Conservation (phyloP, 495 filamentous ascomycete species). For the Daldinia decipiens region DNA sequence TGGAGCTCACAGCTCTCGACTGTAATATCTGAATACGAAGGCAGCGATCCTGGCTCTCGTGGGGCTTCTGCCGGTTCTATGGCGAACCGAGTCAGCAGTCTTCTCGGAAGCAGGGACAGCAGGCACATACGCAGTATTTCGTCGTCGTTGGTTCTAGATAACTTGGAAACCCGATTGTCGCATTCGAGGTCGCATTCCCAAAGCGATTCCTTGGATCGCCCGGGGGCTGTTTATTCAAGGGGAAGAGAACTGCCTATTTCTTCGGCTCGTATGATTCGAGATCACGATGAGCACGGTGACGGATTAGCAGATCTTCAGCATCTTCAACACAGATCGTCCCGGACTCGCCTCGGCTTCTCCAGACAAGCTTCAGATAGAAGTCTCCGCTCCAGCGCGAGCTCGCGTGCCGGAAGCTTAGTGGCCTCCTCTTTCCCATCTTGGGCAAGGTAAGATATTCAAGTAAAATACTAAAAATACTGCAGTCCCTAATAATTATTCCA, state of each 20-base stretch:
- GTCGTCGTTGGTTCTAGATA: conserved; percentile 55
- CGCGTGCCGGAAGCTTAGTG: conserved; percentile 65
- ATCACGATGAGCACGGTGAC: conserved; percentile 67
- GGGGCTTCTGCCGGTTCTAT: conserved; percentile 56
- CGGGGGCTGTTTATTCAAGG: conserved; percentile 50
- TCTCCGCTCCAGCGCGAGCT: conserved; percentile 59
- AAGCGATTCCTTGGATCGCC: conserved; percentile 55
- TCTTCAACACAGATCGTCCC: conserved; percentile 55
- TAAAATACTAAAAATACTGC: neutral
- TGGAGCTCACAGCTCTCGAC: conserved; percentile 82
- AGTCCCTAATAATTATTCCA: conserved; percentile 31
- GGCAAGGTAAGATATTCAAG: conserved; percentile 59
- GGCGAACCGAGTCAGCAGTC: conserved; percentile 52
- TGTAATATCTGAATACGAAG: conserved; percentile 72
- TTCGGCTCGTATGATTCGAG: conserved; percentile 53
- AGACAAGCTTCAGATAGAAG: conserved; percentile 57
- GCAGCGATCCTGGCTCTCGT: conserved; percentile 55
- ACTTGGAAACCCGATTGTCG: conserved; percentile 49
- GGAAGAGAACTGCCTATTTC: conserved; percentile 41
- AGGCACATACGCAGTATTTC: conserved; percentile 63
- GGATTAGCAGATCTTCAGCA: conserved; percentile 62
- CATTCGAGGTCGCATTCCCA: conserved; percentile 51
- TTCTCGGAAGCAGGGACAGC: conserved; percentile 56
- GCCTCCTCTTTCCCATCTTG: conserved; percentile 68
- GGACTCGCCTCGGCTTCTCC: conserved; percentile 57